Percentiles rank a stretch among this genome's conserved stretches.
Evolutionary conservation across 352 stramenopile species (phyloP).

Genomic region (Globisporangium takayamanum): DNA sequence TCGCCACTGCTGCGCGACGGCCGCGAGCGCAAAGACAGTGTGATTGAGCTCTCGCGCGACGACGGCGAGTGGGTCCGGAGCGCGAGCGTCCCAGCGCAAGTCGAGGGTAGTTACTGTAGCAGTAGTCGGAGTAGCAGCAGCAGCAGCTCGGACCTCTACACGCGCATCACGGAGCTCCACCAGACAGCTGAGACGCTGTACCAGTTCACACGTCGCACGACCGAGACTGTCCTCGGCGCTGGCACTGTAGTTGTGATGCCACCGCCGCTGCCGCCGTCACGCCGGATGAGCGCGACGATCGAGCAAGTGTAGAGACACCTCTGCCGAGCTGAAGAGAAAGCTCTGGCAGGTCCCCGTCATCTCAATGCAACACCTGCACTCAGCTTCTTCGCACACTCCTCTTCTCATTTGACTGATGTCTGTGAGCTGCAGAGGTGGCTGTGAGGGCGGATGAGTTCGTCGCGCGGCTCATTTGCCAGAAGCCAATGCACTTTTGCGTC

Average conservation of each 20-base stretch:
- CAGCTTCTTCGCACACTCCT: too few species aligned
- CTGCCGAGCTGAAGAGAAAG: too few species aligned
- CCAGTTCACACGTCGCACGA: constrained; percentile 12
- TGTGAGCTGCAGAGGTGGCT: too few species aligned
- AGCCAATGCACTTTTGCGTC: constrained; percentile 43
- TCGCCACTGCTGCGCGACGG: not conserved
- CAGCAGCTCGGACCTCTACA: constrained; percentile 6
- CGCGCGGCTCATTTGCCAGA: constrained; percentile 29
- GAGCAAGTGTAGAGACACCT: too few species aligned
- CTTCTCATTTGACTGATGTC: too few species aligned
- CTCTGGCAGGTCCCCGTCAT: too few species aligned
- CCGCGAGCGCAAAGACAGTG: constrained; percentile 4
- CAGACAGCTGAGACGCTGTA: constrained; percentile 14
- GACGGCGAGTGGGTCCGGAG: constrained; percentile 9
- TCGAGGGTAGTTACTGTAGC: too few species aligned
- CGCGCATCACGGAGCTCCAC: constrained; percentile 11
- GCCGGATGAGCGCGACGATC: too few species aligned
- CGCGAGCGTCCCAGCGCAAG: not conserved
- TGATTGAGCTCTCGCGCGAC: constrained; percentile 10
- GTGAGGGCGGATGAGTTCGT: not conserved
- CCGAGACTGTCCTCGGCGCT: not conserved
- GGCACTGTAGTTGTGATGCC: too few species aligned
- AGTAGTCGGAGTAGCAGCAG: not conserved
- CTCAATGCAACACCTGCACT: too few species aligned
- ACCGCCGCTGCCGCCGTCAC: too few species aligned